Conservation (phyloP, 1,284 basidiomycete genomes). For the Moesziomyces globuligerus region DNA sequence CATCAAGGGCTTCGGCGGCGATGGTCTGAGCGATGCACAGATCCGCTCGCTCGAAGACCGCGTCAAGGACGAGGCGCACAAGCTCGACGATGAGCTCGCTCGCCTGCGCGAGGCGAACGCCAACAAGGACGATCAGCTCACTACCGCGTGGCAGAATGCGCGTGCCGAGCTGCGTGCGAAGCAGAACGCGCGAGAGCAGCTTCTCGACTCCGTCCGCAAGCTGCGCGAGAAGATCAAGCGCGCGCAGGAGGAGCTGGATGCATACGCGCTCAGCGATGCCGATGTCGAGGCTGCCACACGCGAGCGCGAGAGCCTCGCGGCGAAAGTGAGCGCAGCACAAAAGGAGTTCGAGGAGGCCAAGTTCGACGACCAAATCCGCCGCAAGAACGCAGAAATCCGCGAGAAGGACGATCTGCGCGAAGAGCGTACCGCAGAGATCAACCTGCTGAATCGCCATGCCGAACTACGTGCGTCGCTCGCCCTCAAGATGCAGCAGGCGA, state of each 20-base stretch:
- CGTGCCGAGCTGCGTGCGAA: slow-evolving; percentile 47
- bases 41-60: slow-evolving; percentile 75
- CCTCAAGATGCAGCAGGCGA: slow-evolving; percentile 71
- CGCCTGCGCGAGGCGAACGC: slow-evolving; percentile 23
- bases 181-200: slow-evolving; percentile 48
- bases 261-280: slow-evolving; percentile 21
- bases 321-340: slow-evolving; percentile 34
- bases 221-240: slow-evolving; percentile 49
- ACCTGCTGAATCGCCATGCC: slow-evolving; percentile 80
- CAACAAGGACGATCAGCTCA: slow-evolving; percentile 42
- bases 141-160: slow-evolving; percentile 44
- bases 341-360: slow-evolving; percentile 66
- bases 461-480: slow-evolving; percentile 83
- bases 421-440: slow-evolving; percentile 77
- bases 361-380: slow-evolving; percentile 77
- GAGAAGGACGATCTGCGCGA: slow-evolving; percentile 79
- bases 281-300: slow-evolving; percentile 48
- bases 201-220: slow-evolving; percentile 36
- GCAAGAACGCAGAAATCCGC: slow-evolving; percentile 73
- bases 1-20: slow-evolving; percentile 79
- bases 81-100: slow-evolving; percentile 38
- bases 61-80: slow-evolving; percentile 43
- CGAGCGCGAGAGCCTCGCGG: slow-evolving; percentile 29
- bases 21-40: slow-evolving; percentile 75
- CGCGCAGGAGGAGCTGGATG: slow-evolving; percentile 54